Percentiles rank a stretch among this genome's conserved stretches.
These are phyloP conservation scores for Cochlearia excelsa DNA, from an alignment of 345 rosid species.

Conservation along the genomic window DNA sequence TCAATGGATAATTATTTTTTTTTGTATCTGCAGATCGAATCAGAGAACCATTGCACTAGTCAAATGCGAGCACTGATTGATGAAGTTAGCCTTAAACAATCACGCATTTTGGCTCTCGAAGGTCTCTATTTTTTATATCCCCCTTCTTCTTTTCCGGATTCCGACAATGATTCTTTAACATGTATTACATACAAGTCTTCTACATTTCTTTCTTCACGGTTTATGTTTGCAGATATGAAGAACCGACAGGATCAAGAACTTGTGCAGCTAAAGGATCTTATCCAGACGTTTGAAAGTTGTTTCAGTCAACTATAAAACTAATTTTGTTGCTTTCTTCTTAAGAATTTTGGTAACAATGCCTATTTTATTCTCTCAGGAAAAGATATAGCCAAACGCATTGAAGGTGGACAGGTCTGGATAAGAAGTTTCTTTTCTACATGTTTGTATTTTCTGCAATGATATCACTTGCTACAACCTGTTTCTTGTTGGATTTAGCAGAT, in stretches of 20 bases:
- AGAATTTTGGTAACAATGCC: conserved; percentile 1
- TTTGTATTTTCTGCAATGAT: conserved; percentile 9
- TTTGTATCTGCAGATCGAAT: conserved; percentile 53
- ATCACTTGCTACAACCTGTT: conserved; percentile 16
- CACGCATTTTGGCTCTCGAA: conserved; percentile 67
- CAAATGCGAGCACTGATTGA: conserved; percentile 73
- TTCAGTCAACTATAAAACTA: conserved; percentile 6
- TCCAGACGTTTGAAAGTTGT: conserved; percentile 70
- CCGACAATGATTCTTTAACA: neutral
- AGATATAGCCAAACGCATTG: conserved; percentile 54
- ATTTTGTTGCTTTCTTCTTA: conserved; percentile 1
- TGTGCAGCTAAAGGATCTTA: conserved; percentile 60
- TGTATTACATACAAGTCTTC: neutral
- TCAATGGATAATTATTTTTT: neutral
- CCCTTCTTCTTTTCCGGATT: conserved; percentile 7
- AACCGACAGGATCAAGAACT: conserved; percentile 57
- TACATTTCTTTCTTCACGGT: neutral
- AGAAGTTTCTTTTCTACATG: conserved; percentile 11
- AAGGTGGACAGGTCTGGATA: conserved; percentile 51
- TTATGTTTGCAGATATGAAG: conserved; percentile 51
- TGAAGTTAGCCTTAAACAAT: conserved; percentile 75
- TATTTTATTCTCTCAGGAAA: conserved; percentile 56
- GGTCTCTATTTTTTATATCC: conserved; percentile 38
- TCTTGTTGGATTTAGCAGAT: conserved; percentile 43
- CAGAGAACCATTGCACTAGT: conserved; percentile 73